phyloP scores from a whole-genome alignment of 257 asterid species.

The Salvia miltiorrhiza region DNA sequence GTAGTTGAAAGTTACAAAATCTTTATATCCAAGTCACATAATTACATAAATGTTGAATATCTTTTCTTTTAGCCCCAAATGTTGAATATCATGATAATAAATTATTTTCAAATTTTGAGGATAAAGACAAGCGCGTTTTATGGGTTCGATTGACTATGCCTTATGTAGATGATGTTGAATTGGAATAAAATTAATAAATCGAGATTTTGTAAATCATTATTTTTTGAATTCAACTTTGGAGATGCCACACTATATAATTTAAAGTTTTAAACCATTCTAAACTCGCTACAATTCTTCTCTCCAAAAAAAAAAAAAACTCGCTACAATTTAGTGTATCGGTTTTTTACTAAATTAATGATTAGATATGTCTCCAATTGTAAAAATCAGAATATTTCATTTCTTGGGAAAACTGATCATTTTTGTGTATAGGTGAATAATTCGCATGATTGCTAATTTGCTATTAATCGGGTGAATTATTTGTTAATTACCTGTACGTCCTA shows the following conservation, averaged over 20 bases:
- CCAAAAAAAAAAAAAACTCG: too few species aligned
- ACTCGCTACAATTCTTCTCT: too few species aligned
- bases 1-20: background rate
- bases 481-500: too few species aligned
- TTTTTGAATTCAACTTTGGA: background rate
- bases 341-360: too few species aligned
- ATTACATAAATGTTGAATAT: background rate
- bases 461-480: background rate
- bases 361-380: too few species aligned
- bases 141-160: background rate
- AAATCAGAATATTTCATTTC: background rate
- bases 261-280: too few species aligned
- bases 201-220: background rate
- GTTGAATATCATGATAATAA: background rate
- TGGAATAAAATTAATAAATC: background rate
- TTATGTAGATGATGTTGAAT: background rate
- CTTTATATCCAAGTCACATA: too few species aligned
- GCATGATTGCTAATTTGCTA: background rate
- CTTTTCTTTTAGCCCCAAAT: too few species aligned
- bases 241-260: background rate
- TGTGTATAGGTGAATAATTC: background rate
- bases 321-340: too few species aligned
- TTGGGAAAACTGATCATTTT: background rate
- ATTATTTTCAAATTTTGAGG: background rate
- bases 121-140: constrained; percentile 14